Base-by-base conservation (phyloP, 305 asterid genomes). In the Fraxinus velutina region DNA sequence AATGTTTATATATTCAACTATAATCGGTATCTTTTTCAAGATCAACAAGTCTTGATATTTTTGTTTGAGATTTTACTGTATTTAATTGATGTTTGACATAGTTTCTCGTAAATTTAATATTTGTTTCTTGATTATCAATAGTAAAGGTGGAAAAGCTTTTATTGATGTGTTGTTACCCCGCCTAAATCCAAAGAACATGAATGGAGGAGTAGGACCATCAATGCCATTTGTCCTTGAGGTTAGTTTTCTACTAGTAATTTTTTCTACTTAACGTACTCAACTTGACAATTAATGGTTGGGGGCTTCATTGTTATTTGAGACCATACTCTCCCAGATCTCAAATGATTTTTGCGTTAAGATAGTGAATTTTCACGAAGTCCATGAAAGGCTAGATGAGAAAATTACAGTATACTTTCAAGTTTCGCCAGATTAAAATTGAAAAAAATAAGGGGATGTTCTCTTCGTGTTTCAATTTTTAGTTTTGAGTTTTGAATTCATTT, bases 161-260 rank as follows among this genome's bases (percentile, higher is more conserved):
- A 94, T 94, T 10, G 98, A 96, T 86, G 86, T 94, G 47, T 86
- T 96, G 86, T 85, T 94, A 80, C 99, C 99, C 24, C 99, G 99
- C 83, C 85, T 94, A 84, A 92, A 96, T 83, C 98, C 97, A 34
- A 90, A 93, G 85, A 88, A 84, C 73, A 81, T 84, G 79, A 90
- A 79, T 80, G 98, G 93, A 27, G 30, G 30, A 27, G 30, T 27
- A 81, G 90, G 89, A 10, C 98, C 97, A 84, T 92, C 98, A 33
- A 96, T 96, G 99, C 98, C 99, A 72, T 96, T 96, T 87, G 92
- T 93, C 72, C 91, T 96, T 79, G 99, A 96, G 98, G 99, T 96
- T 83, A 76, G 90, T 83, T 80, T 21, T 57, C 79, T 70, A 29
- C 62, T 79, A 21, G 17, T 21, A 78, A 60, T 5, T 39, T 39